phyloP scores from a whole-genome alignment of 331 rosid species.

The Malus hybrid region DNA sequence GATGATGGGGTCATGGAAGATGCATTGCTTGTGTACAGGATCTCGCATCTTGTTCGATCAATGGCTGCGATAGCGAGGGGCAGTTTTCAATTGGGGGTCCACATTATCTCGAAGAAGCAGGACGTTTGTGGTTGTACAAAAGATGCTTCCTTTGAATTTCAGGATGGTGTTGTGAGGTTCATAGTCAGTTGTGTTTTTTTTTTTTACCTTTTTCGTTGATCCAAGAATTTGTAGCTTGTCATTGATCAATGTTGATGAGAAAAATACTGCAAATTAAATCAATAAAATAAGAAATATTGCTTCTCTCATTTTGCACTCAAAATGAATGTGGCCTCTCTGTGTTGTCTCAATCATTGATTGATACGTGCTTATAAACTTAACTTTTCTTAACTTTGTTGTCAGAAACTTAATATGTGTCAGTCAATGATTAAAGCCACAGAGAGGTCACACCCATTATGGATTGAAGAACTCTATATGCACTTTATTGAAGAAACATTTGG shows the following conservation, averaged over 20 bases:
- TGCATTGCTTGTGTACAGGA: not conserved
- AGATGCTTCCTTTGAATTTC: not conserved
- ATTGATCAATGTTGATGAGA: not conserved
- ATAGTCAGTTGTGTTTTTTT: not conserved
- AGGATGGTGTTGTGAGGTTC: conserved; percentile 1
- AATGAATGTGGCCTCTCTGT: no score
- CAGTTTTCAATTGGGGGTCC: not conserved
- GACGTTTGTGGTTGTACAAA: conserved; percentile 14
- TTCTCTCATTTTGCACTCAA: no score
- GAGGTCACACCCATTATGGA: no score
- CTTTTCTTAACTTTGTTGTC: no score
- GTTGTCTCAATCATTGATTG: no score
- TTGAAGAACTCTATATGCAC: not conserved
- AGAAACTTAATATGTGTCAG: no score
- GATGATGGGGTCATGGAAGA: not conserved
- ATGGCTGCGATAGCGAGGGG: not conserved
- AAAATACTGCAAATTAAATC: not conserved
- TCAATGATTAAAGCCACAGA: no score
- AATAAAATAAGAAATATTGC: no score
- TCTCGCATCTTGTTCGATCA: not conserved
- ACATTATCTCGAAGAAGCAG: conserved; percentile 18
- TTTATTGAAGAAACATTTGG: not conserved
- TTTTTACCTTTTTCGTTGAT: not conserved
- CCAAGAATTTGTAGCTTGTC: not conserved
- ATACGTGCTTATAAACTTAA: no score